Conservation (phyloP, 129 eudicot genomes). For the Centella asiatica region DNA sequence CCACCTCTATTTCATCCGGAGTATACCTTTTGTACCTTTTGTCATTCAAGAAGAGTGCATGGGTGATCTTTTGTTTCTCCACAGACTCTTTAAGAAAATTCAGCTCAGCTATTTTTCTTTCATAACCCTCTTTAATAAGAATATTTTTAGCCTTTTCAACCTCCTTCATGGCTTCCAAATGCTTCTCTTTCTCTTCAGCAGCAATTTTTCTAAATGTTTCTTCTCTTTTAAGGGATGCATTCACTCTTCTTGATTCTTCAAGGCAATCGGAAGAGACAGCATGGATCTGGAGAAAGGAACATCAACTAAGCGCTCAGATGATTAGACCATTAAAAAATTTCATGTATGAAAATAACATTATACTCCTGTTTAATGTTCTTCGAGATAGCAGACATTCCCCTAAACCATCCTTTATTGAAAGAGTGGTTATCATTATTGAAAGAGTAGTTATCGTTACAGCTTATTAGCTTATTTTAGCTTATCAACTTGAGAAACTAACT, state of each 20-base stretch:
- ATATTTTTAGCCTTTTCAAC: slow-evolving; percentile 44
- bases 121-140: slow-evolving; percentile 56
- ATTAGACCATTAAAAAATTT: no score
- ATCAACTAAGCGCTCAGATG: not conserved
- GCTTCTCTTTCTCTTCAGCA: slow-evolving; percentile 62
- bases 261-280: slow-evolving; percentile 53
- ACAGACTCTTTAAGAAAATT: slow-evolving; percentile 45
- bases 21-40: slow-evolving; percentile 61
- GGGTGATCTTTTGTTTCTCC: slow-evolving; percentile 60
- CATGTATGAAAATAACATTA: no score
- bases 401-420: no score
- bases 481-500: not conserved
- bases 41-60: slow-evolving; percentile 48
- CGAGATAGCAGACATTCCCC: no score
- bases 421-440: no score
- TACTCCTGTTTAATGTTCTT: no score
- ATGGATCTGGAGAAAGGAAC: slow-evolving; percentile 42
- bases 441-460: no score
- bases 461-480: no score
- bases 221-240: slow-evolving; percentile 57
- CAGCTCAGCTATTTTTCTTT: slow-evolving; percentile 67
- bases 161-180: slow-evolving; percentile 53
- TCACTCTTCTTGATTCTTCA: slow-evolving; percentile 56
- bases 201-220: slow-evolving; percentile 60
- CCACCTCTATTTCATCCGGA: slow-evolving; percentile 47